These are phyloP conservation scores for Chrysanthemum seticuspe DNA, from an alignment of 129 eudicot species.

Conservation along the genomic window DNA sequence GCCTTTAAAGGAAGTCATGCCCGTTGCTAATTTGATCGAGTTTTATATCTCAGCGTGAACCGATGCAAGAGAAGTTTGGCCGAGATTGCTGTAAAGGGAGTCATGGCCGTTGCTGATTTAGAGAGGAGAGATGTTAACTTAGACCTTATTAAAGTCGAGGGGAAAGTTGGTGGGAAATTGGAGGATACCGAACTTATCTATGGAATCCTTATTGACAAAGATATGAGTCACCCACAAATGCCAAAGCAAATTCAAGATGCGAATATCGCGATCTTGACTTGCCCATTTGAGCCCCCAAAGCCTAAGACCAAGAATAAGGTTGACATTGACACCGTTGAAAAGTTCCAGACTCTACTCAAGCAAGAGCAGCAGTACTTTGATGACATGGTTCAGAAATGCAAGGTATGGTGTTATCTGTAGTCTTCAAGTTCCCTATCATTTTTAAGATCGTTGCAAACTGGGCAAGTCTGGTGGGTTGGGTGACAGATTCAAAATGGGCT, in stretches of 20 bases:
- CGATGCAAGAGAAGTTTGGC: conserved; percentile 95
- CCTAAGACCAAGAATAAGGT: conserved; percentile 89
- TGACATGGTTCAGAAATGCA: conserved; percentile 94
- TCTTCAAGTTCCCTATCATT: background rate
- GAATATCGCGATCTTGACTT: conserved; percentile 83
- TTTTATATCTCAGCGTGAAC: conserved; percentile 58
- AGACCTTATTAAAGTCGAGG: conserved; percentile 69
- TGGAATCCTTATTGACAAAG: conserved; percentile 29
- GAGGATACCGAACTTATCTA: conserved; percentile 93
- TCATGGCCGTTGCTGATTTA: conserved; percentile 94
- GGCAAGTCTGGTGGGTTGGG: no score
- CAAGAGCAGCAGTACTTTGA: conserved; percentile 76
- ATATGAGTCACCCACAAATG: conserved; percentile 99
- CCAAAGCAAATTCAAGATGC: conserved; percentile 91
- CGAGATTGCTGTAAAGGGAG: conserved; percentile 93
- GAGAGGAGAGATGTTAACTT: conserved; percentile 92
- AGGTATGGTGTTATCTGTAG: conserved; percentile 43
- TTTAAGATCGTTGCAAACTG: no score
- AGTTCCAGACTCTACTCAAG: no score
- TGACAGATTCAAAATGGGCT: no score
- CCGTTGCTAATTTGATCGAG: background rate
- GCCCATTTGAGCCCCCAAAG: conserved; percentile 98
- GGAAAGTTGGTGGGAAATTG: conserved; percentile 45
- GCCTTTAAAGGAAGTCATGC: no score
- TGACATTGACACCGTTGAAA: no score